Evolutionary conservation across 176 grass and related monocot genomes (phyloP).

Genomic region (Leersia perrieri): DNA sequence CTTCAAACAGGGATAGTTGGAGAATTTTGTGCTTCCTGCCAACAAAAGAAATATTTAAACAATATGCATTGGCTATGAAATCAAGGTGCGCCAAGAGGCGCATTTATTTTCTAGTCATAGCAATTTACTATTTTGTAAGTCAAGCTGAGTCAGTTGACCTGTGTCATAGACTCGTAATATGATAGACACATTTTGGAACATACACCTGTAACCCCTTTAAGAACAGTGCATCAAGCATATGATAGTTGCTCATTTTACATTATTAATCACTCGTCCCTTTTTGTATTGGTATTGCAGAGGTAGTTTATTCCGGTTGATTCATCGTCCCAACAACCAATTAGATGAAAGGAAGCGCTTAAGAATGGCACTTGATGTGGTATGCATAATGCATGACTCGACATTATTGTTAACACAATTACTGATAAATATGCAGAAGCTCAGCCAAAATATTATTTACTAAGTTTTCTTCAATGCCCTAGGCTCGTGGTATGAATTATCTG

Average conservation of each 20-base stretch:
- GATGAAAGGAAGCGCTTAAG: slow-evolving; percentile 82
- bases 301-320: slow-evolving; percentile 94
- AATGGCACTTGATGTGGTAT: slow-evolving; percentile 98
- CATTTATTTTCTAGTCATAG: too few species aligned
- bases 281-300: slow-evolving; percentile 63
- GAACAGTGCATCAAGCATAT: not conserved
- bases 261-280: slow-evolving; percentile 31
- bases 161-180: not conserved
- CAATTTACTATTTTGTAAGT: not conserved
- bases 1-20: too few species aligned
- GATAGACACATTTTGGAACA: not conserved
- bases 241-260: not conserved
- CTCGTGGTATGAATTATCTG: slow-evolving; percentile 99
- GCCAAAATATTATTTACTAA: slow-evolving; percentile 24
- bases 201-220: not conserved
- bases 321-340: slow-evolving; percentile 87
- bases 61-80: too few species aligned
- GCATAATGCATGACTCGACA: slow-evolving; percentile 22
- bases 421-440: not conserved
- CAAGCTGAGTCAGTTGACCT: not conserved
- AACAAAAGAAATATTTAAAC: too few species aligned
- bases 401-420: slow-evolving; percentile 21
- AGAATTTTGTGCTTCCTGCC: too few species aligned
- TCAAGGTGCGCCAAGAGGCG: too few species aligned
- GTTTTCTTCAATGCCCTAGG: slow-evolving; percentile 51